Percentiles rank a stretch among this genome's conserved stretches.
phyloP scores from a whole-genome alignment of 2,329 filamentous ascomycete species.

The Bisporella sp. region DNA sequence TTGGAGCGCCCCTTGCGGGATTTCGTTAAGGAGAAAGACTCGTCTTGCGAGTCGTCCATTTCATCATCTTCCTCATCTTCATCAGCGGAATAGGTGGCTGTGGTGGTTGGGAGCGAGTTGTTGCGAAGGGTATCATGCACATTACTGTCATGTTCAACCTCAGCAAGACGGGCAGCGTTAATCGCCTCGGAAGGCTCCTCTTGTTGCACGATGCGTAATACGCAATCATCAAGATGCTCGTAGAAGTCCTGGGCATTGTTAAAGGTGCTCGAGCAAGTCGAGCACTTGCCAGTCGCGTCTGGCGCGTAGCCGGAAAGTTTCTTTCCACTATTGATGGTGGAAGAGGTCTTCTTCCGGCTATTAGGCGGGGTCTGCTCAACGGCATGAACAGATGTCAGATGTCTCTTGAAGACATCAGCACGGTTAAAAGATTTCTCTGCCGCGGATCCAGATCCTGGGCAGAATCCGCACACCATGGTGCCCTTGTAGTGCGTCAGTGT shows the following conservation, averaged over 20 bases:
- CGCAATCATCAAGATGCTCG: conserved; percentile 81
- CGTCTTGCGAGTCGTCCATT: conserved; percentile 49
- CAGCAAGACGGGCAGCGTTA: conserved; percentile 59
- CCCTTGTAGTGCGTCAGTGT: conserved; percentile 96
- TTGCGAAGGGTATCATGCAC: conserved; percentile 57
- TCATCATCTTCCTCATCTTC: conserved; percentile 45
- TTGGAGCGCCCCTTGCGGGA: conserved; percentile 25
- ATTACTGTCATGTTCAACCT: conserved; percentile 57
- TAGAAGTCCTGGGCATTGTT: conserved; percentile 91
- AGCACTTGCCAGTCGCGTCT: conserved; percentile 81
- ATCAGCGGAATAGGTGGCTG: conserved; percentile 40
- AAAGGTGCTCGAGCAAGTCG: conserved; percentile 82
- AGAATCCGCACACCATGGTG: conserved; percentile 97
- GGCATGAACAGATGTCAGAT: conserved; percentile 85
- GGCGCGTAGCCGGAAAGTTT: conserved; percentile 65
- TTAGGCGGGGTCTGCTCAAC: conserved; percentile 94
- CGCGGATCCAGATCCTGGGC: conserved; percentile 77
- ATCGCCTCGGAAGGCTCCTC: conserved; percentile 63
- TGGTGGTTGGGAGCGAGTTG: conserved; percentile 37
- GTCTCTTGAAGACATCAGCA: conserved; percentile 94
- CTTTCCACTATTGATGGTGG: conserved; percentile 27
- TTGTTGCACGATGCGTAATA: conserved; percentile 64
- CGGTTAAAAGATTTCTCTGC: conserved; percentile 95
- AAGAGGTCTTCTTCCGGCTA: conserved; percentile 61
- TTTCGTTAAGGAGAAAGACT: conserved; percentile 46